A percentile compares a stretch with the other conserved stretches of the same genome.
phyloP scores from a whole-genome alignment of 768 basidiomycete genomes.

The Termitomyces sp. region DNA sequence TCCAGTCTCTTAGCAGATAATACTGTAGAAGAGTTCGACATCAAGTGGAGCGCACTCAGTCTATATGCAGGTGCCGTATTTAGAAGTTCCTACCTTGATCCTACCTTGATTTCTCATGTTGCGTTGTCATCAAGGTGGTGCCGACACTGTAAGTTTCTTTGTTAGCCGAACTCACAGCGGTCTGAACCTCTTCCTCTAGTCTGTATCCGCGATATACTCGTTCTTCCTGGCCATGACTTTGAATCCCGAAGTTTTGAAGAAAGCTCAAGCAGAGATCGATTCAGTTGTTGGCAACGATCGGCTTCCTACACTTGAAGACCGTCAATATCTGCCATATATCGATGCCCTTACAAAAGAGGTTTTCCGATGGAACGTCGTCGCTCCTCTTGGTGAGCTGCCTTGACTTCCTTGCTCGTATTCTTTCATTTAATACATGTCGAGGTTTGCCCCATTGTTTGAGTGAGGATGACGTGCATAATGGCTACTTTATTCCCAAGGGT shows the following conservation, averaged over 20 bases:
- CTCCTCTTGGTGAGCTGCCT: slow-evolving; percentile 31
- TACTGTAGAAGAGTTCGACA: slow-evolving; percentile 53
- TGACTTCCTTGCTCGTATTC: not conserved
- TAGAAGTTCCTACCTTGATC: not conserved
- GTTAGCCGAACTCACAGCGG: not conserved
- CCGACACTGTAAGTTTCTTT: slow-evolving; percentile 42
- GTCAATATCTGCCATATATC: slow-evolving; percentile 51
- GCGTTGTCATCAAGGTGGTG: slow-evolving; percentile 35
- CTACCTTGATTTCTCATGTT: not conserved
- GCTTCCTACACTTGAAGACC: slow-evolving; percentile 56
- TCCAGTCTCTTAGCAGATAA: slow-evolving; percentile 51
- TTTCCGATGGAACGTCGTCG: slow-evolving; percentile 44
- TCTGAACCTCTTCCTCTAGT: slow-evolving; percentile 31
- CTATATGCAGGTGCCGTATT: slow-evolving; percentile 40
- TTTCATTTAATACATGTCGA: no score
- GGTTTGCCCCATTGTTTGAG: no score
- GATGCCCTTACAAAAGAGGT: slow-evolving; percentile 59
- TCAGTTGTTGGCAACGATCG: slow-evolving; percentile 51
- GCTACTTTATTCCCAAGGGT: no score
- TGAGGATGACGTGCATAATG: no score
- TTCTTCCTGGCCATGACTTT: slow-evolving; percentile 60
- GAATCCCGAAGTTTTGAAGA: slow-evolving; percentile 49
- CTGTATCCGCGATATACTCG: slow-evolving; percentile 53
- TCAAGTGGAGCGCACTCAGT: slow-evolving; percentile 61
- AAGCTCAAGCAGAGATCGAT: slow-evolving; percentile 61